Base-by-base conservation (phyloP, 257 asterid species). In the Nicotiana tomentosiformis region DNA sequence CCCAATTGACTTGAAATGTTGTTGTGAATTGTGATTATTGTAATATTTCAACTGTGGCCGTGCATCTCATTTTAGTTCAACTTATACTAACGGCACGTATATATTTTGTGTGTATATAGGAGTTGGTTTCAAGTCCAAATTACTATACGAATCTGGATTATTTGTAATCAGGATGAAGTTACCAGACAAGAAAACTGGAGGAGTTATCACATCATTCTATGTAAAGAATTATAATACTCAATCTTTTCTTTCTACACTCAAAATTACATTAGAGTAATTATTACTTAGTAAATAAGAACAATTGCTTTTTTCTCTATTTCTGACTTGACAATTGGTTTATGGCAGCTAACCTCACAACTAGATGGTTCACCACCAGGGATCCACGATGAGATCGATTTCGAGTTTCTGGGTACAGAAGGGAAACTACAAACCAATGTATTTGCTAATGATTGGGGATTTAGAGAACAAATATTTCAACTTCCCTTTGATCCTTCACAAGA, bases 401-500 rank as follows among this genome's bases (percentile, higher is more conserved):
- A 93, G 82, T 89, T 91, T 46, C 7, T 88, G 68, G 96, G 97
- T 53, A 88, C 91, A 0, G 86, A 77, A 2, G 91, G 90, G 18
- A 84, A 77, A 2, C 46, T 93, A 29, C 93, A 89, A 67, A 93
- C 97, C 35, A 93, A 93, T 80, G 85, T 91, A 9, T 92, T 66
- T 66, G 80, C 84, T 35, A 80, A 81, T 29, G 95, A 92, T 23
- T 39, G 3, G 0, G 94, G 95, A 0, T 74, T 83, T 46, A 80
- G 97, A 78, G 91, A 93, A 20, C 91, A 92, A 77, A 46, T 81
- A 14, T 87, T 93, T 83, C 70, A 51, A 1, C 94, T 93, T 17
- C 86, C 92, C 87, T 93, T 92, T 49, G 89, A 92, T 80, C 97
- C 96, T 2, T 88, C 95, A 0, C 23, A 81, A 61, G 93, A 88